Evolutionary conservation across 805 yeast genomes (phyloP), one percentile per base, ranked within the genome.

Genomic region (Diddensiella caesifluorescens): DNA sequence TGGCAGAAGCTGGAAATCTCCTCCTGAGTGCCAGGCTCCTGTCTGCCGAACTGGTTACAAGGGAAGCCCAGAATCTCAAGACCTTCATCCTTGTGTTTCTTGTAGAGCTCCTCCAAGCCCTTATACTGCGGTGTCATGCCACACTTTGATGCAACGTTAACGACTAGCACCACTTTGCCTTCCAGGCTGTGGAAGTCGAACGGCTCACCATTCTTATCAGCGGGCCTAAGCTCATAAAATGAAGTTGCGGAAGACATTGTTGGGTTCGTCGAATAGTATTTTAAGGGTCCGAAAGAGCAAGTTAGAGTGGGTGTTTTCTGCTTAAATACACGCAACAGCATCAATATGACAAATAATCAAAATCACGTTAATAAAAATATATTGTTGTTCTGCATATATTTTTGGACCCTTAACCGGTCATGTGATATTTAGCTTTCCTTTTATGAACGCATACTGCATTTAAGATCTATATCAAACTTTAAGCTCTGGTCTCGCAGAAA

Each of bases 61-160:
- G 97, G 97, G 73, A 88, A 87, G 0, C 88, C 96, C 26, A 88
- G 50, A 21, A 88, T 70, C 34, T 66, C 77, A 19, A 89, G 67
- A 1, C 85, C 94, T 48, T 73, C 56, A 37, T 72, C 75, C 40
- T 72, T 64, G 64, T 80, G 83, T 57, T 78, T 77, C 47, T 77
- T 65, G 65, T 85, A 79, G 10, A 88, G 63, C 30, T 61, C 65
- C 63, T 88, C 89, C 26, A 88, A 65, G 39, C 80, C 90, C 40
- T 69, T 65, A 60, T 82, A 83, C 61, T 87, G 95, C 43, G 83
- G 79, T 3, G 92, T 79, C 64, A 77, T 79, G 4, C 78, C 79
- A 61, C 94, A 85, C 64, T 85, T 81, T 57, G 92, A 81, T 13
- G 96, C 96, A 27, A 86, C 90, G 62, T 87, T 87, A 46, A 88